Evolutionary conservation across 768 basidiomycete species (phyloP).

Genomic region (Pleurotus platypus): DNA sequence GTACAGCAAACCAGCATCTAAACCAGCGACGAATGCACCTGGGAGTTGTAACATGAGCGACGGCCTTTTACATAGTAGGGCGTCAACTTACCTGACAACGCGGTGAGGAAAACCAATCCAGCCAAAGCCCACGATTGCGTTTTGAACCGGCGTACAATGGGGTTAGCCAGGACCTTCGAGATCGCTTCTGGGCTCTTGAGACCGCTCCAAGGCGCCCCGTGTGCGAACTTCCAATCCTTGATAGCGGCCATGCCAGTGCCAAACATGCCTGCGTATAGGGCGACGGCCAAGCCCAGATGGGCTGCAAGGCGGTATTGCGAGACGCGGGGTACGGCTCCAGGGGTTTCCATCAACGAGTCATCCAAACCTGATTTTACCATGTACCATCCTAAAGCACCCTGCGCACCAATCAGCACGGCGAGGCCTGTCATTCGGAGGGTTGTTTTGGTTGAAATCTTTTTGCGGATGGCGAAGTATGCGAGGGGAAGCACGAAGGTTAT

Average conservation of each 20-base stretch:
- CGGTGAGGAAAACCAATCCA: constrained; percentile 85
- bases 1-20: constrained; percentile 96
- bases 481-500: constrained; percentile 81
- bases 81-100: constrained; percentile 70
- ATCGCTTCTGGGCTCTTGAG: constrained; percentile 34
- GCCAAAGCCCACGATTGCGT: constrained; percentile 58
- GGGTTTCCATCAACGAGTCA: constrained; percentile 72
- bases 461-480: constrained; percentile 71
- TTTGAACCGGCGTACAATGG: constrained; percentile 55
- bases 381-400: constrained; percentile 96
- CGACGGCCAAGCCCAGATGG: constrained; percentile 87
- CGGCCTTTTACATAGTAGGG: neutral
- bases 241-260: constrained; percentile 69
- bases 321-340: constrained; percentile 88
- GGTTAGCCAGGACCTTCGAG: constrained; percentile 48
- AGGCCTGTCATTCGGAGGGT: constrained; percentile 67
- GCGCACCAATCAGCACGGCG: constrained; percentile 80
- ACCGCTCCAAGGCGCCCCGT: constrained; percentile 57
- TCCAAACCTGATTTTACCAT: constrained; percentile 98
- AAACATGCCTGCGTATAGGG: constrained; percentile 93
- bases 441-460: constrained; percentile 62
- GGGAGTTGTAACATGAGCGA: neutral
- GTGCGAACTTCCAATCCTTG: constrained; percentile 76
- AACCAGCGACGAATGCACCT: constrained; percentile 98
- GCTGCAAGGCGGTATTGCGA: constrained; percentile 96